These are phyloP conservation scores for Chytriomyces sp. DNA, from an alignment of 192 early-diverging fungal species.

Conservation along the genomic window DNA sequence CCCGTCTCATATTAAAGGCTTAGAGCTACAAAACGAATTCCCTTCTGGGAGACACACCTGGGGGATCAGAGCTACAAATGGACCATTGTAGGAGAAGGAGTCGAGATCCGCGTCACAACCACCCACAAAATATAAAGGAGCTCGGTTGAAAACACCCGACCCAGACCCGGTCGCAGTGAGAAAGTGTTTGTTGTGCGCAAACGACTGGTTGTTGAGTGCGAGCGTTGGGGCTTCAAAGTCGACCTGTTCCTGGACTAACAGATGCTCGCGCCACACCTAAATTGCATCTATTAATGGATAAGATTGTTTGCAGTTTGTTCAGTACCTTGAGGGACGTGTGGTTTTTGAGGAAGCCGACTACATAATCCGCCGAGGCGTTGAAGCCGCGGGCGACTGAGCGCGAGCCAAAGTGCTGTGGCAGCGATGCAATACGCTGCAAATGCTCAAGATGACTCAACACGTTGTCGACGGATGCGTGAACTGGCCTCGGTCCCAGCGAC, in stretches of 20 bases:
- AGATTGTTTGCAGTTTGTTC: neutral
- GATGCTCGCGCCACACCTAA: slow-evolving; percentile 17
- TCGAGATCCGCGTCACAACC: neutral
- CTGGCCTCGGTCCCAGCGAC: too few species aligned
- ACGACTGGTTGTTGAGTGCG: neutral
- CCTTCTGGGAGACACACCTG: too few species aligned
- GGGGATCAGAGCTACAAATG: neutral
- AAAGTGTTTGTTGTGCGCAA: slow-evolving; percentile 2
- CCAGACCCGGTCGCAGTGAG: slow-evolving; percentile 14
- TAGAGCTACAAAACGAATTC: slow-evolving; percentile 19
- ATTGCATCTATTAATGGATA: neutral
- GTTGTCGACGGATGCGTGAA: too few species aligned
- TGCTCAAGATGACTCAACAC: too few species aligned
- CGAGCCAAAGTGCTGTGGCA: too few species aligned
- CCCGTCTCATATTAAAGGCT: too few species aligned
- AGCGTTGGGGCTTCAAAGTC: neutral
- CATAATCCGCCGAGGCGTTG: slow-evolving; percentile 5
- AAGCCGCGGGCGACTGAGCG: slow-evolving; percentile 7
- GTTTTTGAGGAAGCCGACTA: neutral
- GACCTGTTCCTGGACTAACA: slow-evolving; percentile 13
- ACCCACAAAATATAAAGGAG: neutral
- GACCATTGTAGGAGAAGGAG: neutral
- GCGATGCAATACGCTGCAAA: too few species aligned
- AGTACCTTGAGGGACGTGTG: slow-evolving; percentile 1
- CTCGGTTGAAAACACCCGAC: neutral